A percentile compares a stretch with the other conserved stretches of the same genome.
Conservation (phyloP, 225 moss, liverwort and hornwort genomes). For the Anthoceros angustus region DNA sequence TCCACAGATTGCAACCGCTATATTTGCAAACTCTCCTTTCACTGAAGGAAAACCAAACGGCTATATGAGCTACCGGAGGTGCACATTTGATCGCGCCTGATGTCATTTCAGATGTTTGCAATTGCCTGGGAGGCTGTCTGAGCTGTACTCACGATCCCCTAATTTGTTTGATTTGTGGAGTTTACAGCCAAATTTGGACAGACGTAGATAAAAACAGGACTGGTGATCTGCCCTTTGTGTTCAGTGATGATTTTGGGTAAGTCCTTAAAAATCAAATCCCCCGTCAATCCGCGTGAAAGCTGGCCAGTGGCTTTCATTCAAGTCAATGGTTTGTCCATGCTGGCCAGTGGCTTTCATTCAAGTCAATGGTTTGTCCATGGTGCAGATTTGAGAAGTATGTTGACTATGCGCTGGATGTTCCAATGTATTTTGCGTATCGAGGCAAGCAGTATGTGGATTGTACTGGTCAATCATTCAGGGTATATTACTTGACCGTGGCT, state of each 20-base stretch:
- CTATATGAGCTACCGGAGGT: slow-evolving; percentile 84
- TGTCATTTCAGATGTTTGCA: background rate
- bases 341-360: background rate
- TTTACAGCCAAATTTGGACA: slow-evolving; percentile 77
- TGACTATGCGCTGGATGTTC: slow-evolving; percentile 56
- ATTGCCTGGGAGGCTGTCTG: background rate
- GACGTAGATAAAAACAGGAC: slow-evolving; percentile 80
- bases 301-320: background rate
- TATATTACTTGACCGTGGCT: slow-evolving; percentile 5
- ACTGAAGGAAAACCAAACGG: slow-evolving; percentile 91
- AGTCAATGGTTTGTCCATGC: background rate
- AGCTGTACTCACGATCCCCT: background rate
- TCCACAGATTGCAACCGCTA: slow-evolving; percentile 83
- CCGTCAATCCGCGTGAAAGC: too few species aligned
- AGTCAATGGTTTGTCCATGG: background rate
- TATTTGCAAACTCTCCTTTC: slow-evolving; percentile 94
- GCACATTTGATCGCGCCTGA: background rate
- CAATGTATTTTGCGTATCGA: slow-evolving; percentile 57
- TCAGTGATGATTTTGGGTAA: slow-evolving; percentile 77
- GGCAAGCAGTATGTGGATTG: slow-evolving; percentile 35
- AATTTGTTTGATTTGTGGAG: slow-evolving; percentile 8
- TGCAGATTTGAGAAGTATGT: slow-evolving; percentile 68
- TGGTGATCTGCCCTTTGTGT: slow-evolving; percentile 87
- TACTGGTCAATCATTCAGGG: slow-evolving; percentile 46
- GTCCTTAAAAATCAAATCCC: background rate